Conservation (phyloP, 2,329 filamentous ascomycete species). For the Epicoccum nigrum region DNA sequence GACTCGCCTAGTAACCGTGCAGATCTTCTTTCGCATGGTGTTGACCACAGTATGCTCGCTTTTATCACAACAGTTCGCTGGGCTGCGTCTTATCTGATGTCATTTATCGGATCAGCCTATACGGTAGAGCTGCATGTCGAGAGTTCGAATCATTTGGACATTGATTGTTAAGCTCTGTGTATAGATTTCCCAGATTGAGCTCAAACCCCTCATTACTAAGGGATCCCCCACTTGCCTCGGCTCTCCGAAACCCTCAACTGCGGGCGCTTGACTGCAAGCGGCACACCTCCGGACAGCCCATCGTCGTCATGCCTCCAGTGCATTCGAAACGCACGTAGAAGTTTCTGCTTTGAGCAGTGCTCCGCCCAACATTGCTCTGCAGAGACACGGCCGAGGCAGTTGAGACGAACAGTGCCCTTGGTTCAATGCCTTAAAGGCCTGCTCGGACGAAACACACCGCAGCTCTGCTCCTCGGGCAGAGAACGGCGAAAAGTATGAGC, state of each 20-base stretch:
- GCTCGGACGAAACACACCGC: slow-evolving; percentile 15
- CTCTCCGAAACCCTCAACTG: slow-evolving; percentile 13
- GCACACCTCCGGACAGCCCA: slow-evolving; percentile 21
- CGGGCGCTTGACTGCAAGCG: slow-evolving; percentile 23
- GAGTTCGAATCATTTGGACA: not conserved
- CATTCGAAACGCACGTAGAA: slow-evolving; percentile 20
- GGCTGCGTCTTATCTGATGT: too few species aligned
- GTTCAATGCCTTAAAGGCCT: not conserved
- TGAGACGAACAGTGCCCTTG: not conserved
- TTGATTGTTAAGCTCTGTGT: not conserved
- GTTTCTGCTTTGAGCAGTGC: slow-evolving; percentile 16
- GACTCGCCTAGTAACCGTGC: slow-evolving; percentile 5
- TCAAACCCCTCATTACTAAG: slow-evolving; percentile 17
- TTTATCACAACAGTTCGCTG: too few species aligned
- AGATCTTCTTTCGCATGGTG: not conserved
- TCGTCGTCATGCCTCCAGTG: slow-evolving; percentile 25
- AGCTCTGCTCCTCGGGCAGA: slow-evolving; percentile 7
- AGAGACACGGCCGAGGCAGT: slow-evolving; percentile 5
- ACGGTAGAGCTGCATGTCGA: not conserved
- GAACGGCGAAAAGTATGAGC: slow-evolving; percentile 10
- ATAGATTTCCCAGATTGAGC: not conserved
- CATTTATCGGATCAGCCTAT: not conserved
- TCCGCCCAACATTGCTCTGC: slow-evolving; percentile 3
- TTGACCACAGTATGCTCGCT: not conserved
- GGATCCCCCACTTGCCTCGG: slow-evolving; percentile 36